Evolutionary conservation across 2,329 filamentous ascomycete genomes (phyloP).

Genomic region (Geosmithia flava): DNA sequence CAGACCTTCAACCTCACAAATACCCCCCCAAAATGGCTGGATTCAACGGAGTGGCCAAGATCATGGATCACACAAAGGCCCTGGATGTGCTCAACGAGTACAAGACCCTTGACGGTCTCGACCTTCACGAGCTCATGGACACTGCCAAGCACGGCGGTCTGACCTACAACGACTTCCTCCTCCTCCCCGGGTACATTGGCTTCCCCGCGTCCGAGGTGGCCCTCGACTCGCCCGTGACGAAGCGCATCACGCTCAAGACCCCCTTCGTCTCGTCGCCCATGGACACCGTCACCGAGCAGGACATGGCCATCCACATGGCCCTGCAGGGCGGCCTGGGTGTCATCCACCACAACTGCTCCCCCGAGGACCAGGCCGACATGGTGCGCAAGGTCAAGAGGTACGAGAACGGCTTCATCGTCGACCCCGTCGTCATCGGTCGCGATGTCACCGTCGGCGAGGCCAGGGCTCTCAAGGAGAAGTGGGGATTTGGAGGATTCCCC

Average conservation of each 20-base stretch:
- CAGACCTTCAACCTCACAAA: conserved; percentile 28
- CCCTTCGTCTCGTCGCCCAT: conserved; percentile 96
- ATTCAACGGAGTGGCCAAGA: conserved; percentile 39
- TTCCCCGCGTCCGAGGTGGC: conserved; percentile 84
- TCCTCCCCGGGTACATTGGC: conserved; percentile 95
- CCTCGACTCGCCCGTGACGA: conserved; percentile 87
- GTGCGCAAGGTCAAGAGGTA: conserved; percentile 98
- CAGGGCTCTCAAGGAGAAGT: conserved; percentile 87
- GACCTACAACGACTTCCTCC: conserved; percentile 97
- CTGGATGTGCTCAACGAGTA: conserved; percentile 76
- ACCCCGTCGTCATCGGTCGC: conserved; percentile 84
- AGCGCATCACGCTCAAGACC: conserved; percentile 90
- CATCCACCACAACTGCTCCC: conserved; percentile 99
- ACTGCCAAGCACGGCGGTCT: conserved; percentile 85
- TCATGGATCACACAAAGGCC: conserved; percentile 64
- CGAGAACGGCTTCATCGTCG: conserved; percentile 97
- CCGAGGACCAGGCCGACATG: conserved; percentile 96
- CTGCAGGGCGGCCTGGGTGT: conserved; percentile 82
- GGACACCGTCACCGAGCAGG: conserved; percentile 98
- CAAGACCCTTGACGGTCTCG: conserved; percentile 69
- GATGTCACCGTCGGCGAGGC: conserved; percentile 84
- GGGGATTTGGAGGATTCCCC: conserved; percentile 97
- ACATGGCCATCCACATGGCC: conserved; percentile 98
- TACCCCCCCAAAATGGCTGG: conserved; percentile 48
- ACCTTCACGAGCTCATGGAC: conserved; percentile 77